Evolutionary conservation across 768 basidiomycete species (phyloP).

Genomic region (Podaxis rugospora): DNA sequence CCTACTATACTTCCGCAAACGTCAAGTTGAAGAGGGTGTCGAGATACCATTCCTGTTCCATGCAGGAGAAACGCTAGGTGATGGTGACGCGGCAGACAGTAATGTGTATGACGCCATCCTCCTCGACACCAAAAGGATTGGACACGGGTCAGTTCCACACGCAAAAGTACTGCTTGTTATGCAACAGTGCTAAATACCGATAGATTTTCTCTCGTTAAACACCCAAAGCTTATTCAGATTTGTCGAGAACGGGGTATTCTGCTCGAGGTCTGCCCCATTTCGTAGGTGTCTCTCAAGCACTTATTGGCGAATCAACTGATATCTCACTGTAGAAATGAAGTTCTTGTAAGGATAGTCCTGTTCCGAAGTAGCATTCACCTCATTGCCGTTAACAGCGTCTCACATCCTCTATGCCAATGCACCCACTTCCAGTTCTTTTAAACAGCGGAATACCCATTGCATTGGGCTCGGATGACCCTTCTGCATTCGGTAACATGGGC

Average conservation of each 20-base stretch:
- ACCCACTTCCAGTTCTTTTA: constrained; percentile 66
- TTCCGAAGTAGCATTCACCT: neutral
- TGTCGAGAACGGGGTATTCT: constrained; percentile 62
- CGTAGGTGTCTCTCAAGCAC: neutral
- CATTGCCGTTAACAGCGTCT: constrained; percentile 45
- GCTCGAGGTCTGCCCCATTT: constrained; percentile 64
- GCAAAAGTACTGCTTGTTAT: neutral
- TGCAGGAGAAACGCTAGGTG: constrained; percentile 79
- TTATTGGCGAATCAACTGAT: neutral
- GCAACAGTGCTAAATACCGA: no score
- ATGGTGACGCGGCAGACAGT: constrained; percentile 65
- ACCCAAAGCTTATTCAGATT: constrained; percentile 65
- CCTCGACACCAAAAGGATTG: constrained; percentile 77
- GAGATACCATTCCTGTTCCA: constrained; percentile 77
- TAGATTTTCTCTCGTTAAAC: constrained; percentile 74
- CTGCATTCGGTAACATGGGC: constrained; percentile 74
- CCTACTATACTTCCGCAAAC: constrained; percentile 53
- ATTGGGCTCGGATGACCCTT: constrained; percentile 71
- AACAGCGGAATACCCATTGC: constrained; percentile 72
- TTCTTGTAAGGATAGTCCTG: constrained; percentile 42
- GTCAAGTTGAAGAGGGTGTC: constrained; percentile 50
- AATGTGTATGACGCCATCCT: constrained; percentile 80
- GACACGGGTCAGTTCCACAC: constrained; percentile 57
- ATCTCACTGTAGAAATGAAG: constrained; percentile 51
- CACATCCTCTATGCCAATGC: constrained; percentile 77